Conservation (phyloP, 345 rosid genomes). For the Euphorbia tirucalli region DNA sequence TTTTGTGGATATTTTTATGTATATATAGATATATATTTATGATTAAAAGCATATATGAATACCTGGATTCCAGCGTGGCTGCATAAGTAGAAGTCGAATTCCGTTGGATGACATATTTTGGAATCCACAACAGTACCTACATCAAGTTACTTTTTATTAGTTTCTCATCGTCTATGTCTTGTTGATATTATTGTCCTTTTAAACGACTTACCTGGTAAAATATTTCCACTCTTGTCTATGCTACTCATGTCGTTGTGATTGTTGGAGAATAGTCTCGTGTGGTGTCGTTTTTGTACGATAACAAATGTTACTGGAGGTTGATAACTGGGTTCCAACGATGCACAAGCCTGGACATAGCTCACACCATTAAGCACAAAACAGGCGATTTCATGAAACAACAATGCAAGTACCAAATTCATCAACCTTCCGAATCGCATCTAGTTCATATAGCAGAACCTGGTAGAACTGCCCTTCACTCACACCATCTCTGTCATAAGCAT, state of each 20-base stretch:
- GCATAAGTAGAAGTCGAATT: constrained; percentile 41
- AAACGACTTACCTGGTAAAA: constrained; percentile 37
- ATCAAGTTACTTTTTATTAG: not conserved
- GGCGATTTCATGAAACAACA: not conserved
- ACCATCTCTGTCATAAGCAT: constrained; percentile 30
- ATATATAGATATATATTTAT: too few species aligned
- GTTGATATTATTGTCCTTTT: not conserved
- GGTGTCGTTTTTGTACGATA: constrained; percentile 45
- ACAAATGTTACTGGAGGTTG: constrained; percentile 49
- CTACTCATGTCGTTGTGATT: constrained; percentile 35
- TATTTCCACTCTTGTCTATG: constrained; percentile 41
- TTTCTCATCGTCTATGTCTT: too few species aligned
- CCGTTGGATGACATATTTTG: constrained; percentile 45
- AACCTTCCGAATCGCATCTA: constrained; percentile 51
- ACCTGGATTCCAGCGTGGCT: constrained; percentile 53
- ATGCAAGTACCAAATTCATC: not conserved
- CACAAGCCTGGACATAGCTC: constrained; percentile 34
- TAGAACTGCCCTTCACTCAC: constrained; percentile 51
- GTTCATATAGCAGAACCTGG: constrained; percentile 40
- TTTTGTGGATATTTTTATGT: too few species aligned
- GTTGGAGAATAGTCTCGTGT: constrained; percentile 40
- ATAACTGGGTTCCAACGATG: constrained; percentile 37
- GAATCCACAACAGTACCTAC: constrained; percentile 47
- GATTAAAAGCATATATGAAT: not conserved
- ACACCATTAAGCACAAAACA: constrained; percentile 5